Evolutionary conservation across 2,329 filamentous ascomycete species (phyloP), one percentile per base, ranked within the genome.

Genomic region (Stromatinia cepivora): DNA sequence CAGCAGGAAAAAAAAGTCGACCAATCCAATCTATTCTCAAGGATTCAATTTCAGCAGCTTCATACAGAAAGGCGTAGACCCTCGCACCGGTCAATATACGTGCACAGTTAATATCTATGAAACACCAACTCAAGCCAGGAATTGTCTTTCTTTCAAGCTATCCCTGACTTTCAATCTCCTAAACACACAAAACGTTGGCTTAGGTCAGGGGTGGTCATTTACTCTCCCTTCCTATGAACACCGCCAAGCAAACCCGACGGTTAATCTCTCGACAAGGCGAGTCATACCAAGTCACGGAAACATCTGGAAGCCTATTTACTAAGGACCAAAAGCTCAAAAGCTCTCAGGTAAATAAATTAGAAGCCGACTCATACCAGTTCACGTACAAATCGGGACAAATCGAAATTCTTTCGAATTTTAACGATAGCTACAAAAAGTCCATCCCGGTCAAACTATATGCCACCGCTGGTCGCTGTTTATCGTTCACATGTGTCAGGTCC

Each of bases 1-100:
- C 13, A 13, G n/a, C 17, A 4, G 1, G 4, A 15, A 13, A 31
- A 59, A 59, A 59, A 67, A 59, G 65, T 42, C 65, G 20, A 39
- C 65, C 7, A 42, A 13, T 39, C 42, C 65, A 6, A 28, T 67
- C 39, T 67, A 67, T n/a, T 67, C 65, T 61, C 65, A 67, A 34
- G 54, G 65, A 1, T 67, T 67, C 31, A 67, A 67, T 58, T 67
- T 61, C 11, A 42, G 28, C 39, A 48, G 48, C 15, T 61, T 67
- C 15, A 22, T 67, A 42, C 65, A 67, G 28, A 67, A 67, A 45
- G 65, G 65, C 10, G 65, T 67, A 3, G 65, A 67, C 42, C 65
- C 65, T 7, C 54, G 65, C 5, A 59, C 65, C 4, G 65, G 65
- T 42, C 65, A 67, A 61, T 67, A 67, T 48, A 61, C n/a, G 15